Conservation (phyloP, 768 basidiomycete genomes). For the Russula emetica region DNA sequence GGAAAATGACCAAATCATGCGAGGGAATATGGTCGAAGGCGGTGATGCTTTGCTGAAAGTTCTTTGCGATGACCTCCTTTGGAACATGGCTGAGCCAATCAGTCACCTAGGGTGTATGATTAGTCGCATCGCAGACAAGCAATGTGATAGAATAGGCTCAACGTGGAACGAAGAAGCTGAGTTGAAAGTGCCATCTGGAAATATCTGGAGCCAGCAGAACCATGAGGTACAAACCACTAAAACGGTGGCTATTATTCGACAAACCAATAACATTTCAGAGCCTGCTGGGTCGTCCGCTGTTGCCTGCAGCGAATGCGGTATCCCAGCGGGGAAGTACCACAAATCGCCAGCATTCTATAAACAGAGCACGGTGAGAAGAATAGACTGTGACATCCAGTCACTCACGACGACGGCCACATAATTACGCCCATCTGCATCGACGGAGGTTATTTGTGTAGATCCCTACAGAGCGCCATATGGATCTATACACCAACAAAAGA, state of each 20-base stretch:
- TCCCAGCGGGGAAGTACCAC: constrained; percentile 37
- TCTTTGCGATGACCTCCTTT: constrained; percentile 39
- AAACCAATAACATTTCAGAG: constrained; percentile 36
- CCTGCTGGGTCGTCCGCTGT: constrained; percentile 32
- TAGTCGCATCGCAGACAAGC: neutral
- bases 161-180: constrained; percentile 38
- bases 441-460: constrained; percentile 21
- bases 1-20: constrained; percentile 35
- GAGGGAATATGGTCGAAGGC: constrained; percentile 34
- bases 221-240: neutral
- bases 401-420: constrained; percentile 23
- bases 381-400: neutral
- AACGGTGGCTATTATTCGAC: constrained; percentile 11
- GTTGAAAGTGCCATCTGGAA: constrained; percentile 37
- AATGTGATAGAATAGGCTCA: constrained; percentile 5
- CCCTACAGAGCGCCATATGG: constrained; percentile 13
- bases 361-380: neutral
- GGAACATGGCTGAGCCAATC: constrained; percentile 36
- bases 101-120: constrained; percentile 30
- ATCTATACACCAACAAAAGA: neutral
- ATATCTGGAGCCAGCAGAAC: constrained; percentile 30
- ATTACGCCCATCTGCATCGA: constrained; percentile 23
- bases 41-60: constrained; percentile 33
- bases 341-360: constrained; percentile 23
- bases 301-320: constrained; percentile 39